Evolutionary conservation across 2,329 filamentous ascomycete species (phyloP), one percentile per base, ranked within the genome.

Genomic region (Beauveria sp.): DNA sequence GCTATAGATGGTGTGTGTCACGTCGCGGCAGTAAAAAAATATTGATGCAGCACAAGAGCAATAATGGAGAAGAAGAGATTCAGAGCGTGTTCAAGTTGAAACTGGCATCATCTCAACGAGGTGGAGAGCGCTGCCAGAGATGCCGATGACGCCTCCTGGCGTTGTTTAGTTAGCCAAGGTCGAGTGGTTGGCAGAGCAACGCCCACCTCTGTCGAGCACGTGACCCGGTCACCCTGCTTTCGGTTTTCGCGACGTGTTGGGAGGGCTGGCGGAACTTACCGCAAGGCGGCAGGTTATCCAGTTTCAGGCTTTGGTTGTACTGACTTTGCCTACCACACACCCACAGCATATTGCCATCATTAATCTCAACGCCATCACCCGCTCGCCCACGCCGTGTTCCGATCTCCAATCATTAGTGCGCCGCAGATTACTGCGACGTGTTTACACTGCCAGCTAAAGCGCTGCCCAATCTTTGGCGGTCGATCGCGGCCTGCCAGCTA

Each of bases 221-320:
- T 63, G 61, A 63, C 61, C 43, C 43, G 31, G 12, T 56, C 55
- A 24, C 50, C 26, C 55, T 55, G 55, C 34, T 62, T 49, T 55
- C 61, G 42, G 40, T 42, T 59, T 61, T 59, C 49, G 56, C 55
- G 50, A 63, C 61, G 61, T 63, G 61, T 63, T 60, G 61, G 38
- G 48, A 62, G 61, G 61, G 61, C 55, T 60, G 34, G 61, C 51
- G 42, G 49, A 42, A 59, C 49, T 48, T 59, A 54, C 53, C 61
- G 61, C 55, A 54, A 34, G 16, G 45, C 53, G 46, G 46, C 42
- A 59, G 34, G 20, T 48, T 38, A 38, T 28, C 31, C 54, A 42
- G 53, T 62, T 54, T 62, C 61, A 57, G 60, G 52, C 52, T 50
- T 38, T 62, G 60, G 45, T 34, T 56, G 45, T 46, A 38, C 46